Percentiles rank a stretch among this genome's conserved stretches.
These are phyloP conservation scores for Euphrasia arctica DNA, from an alignment of 305 asterid genomes.

Conservation along the genomic window DNA sequence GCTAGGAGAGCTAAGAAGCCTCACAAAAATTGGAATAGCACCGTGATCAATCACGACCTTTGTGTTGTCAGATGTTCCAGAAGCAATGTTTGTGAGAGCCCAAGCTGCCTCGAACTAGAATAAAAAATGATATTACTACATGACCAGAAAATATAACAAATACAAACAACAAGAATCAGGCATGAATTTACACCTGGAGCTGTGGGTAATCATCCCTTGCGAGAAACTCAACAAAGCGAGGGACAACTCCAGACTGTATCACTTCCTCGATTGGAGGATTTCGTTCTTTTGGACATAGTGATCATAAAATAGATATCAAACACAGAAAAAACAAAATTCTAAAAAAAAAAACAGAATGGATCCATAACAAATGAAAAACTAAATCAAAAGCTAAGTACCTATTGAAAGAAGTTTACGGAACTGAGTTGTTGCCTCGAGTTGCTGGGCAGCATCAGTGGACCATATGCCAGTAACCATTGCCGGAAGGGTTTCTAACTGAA, in stretches of 20 bases:
- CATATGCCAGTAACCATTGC: conserved; percentile 49
- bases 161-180: background rate
- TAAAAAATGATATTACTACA: conserved; percentile 2
- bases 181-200: conserved; percentile 39
- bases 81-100: conserved; percentile 62
- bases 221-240: conserved; percentile 57
- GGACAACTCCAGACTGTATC: conserved; percentile 54
- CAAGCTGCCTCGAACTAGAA: conserved; percentile 59
- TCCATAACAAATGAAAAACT: conserved; percentile 1
- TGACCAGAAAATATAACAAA: conserved; percentile 9
- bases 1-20: conserved; percentile 50
- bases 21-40: conserved; percentile 51
- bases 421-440: conserved; percentile 55
- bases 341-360: background rate
- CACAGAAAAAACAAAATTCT: background rate
- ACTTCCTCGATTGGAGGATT: conserved; percentile 60
- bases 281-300: conserved; percentile 36
- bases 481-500: conserved; percentile 51
- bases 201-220: conserved; percentile 55
- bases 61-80: conserved; percentile 58
- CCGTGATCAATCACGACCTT: conserved; percentile 56
- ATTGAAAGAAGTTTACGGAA: conserved; percentile 57
- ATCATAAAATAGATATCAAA: conserved; percentile 17
- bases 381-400: conserved; percentile 24
- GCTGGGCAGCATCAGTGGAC: conserved; percentile 44